Percentiles rank a stretch among this genome's conserved stretches.
Evolutionary conservation across 2,329 filamentous ascomycete genomes (phyloP).

Genomic region (Colletotrichum tanaceti): DNA sequence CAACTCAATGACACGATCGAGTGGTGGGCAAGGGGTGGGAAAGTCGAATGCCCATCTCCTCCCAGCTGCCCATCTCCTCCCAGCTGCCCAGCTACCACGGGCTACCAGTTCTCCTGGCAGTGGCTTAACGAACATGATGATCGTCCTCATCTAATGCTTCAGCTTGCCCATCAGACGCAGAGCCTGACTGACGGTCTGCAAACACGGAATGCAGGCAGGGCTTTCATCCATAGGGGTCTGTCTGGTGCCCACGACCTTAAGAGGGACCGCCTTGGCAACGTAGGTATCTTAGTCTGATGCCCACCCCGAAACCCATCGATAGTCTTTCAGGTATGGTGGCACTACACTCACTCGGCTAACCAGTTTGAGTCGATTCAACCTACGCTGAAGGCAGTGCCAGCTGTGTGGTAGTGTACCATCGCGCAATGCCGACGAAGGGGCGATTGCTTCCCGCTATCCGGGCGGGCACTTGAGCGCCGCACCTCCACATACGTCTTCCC

Average conservation of each 20-base stretch:
- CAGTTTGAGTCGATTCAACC: constrained; percentile 23
- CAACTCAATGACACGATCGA: neutral
- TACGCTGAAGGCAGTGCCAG: neutral
- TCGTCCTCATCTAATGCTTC: constrained; percentile 25
- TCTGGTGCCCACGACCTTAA: neutral
- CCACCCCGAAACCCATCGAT: constrained; percentile 12
- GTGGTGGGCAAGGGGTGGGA: constrained; percentile 18
- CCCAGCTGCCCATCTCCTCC: constrained; percentile 10
- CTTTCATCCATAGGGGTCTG: constrained; percentile 7
- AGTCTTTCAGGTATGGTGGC: constrained; percentile 26
- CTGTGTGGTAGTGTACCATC: constrained; percentile 29
- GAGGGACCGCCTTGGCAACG: no score
- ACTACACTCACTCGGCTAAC: constrained; percentile 32
- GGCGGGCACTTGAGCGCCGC: constrained; percentile 20
- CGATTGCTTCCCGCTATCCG: constrained; percentile 38
- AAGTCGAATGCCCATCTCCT: constrained; percentile 30
- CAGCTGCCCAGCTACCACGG: constrained; percentile 13
- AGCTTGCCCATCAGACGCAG: constrained; percentile 6
- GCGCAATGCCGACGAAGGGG: constrained; percentile 20
- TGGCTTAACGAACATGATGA: constrained; percentile 29
- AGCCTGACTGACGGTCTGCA: constrained; percentile 4
- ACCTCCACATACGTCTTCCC: constrained; percentile 27
- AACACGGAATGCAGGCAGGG: constrained; percentile 18
- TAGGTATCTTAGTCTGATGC: neutral
- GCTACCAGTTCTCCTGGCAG: constrained; percentile 17